Evolutionary conservation across 2,329 filamentous ascomycete species (phyloP).

Genomic region (Cytospora piceae): DNA sequence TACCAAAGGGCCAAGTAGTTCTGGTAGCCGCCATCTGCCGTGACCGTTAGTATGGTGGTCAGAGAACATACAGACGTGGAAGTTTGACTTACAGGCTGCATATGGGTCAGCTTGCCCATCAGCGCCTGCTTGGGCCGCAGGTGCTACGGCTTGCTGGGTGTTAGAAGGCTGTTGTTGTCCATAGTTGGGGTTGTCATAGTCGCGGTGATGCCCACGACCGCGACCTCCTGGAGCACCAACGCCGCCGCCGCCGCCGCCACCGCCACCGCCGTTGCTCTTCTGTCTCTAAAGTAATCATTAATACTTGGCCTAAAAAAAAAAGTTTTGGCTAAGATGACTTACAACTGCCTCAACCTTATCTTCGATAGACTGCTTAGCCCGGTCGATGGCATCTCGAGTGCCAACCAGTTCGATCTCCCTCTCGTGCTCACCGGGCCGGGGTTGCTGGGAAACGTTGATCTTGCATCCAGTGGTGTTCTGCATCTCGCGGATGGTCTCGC

Average conservation of each 20-base stretch:
- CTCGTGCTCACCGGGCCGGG: slow-evolving; percentile 75
- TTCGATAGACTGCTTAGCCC: slow-evolving; percentile 82
- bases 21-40: slow-evolving; percentile 75
- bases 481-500: slow-evolving; percentile 94
- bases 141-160: slow-evolving; percentile 49
- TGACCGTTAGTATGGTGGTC: slow-evolving; percentile 33
- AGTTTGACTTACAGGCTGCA: slow-evolving; percentile 65
- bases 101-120: slow-evolving; percentile 68
- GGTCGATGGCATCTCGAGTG: slow-evolving; percentile 73
- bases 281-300: slow-evolving; percentile 49
- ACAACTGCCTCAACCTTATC: slow-evolving; percentile 92
- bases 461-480: slow-evolving; percentile 87
- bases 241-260: slow-evolving; percentile 48
- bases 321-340: slow-evolving; percentile 44
- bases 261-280: slow-evolving; percentile 53
- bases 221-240: slow-evolving; percentile 48
- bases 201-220: slow-evolving; percentile 50
- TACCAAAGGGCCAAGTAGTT: slow-evolving; percentile 83
- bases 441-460: slow-evolving; percentile 88
- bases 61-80: neutral
- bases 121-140: slow-evolving; percentile 47
- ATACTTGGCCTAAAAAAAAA: slow-evolving; percentile 20
- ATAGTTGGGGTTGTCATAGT: slow-evolving; percentile 59
- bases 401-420: slow-evolving; percentile 88
- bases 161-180: slow-evolving; percentile 52